Percentiles rank a stretch among this genome's conserved stretches.
Conservation (phyloP, 305 asterid genomes). For the Solanum hybrid region DNA sequence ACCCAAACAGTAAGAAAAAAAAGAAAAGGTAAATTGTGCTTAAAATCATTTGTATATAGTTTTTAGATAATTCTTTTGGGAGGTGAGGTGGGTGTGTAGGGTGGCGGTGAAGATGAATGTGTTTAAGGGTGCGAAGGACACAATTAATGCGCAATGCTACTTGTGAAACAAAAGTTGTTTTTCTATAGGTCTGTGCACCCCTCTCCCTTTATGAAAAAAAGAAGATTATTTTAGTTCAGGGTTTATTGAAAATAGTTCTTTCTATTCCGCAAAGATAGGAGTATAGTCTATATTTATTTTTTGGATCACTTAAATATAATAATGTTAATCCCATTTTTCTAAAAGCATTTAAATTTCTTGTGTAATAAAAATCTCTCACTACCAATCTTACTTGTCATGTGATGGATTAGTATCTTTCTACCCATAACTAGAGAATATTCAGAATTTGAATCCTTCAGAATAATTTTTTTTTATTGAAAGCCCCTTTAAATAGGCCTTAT, state of each 20-base stretch:
- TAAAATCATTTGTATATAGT: not conserved
- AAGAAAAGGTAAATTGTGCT: not conserved
- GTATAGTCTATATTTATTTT: not conserved
- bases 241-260: not conserved
- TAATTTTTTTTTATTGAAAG: not conserved
- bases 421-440: not conserved
- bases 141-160: not conserved
- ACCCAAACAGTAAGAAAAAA: not conserved
- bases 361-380: not conserved
- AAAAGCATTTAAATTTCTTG: not conserved
- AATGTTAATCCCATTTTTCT: not conserved
- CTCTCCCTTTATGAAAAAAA: not conserved
- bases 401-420: not conserved
- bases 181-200: not conserved
- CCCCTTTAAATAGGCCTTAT: not conserved
- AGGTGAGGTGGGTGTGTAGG: not conserved
- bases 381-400: not conserved
- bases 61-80: not conserved
- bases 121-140: not conserved
- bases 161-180: not conserved
- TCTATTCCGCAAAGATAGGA: not conserved
- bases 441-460: not conserved
- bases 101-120: not conserved
- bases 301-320: not conserved
- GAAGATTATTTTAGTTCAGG: not conserved